These are phyloP conservation scores for Pulveroboletus sp. DNA, from an alignment of 768 basidiomycete genomes.

Conservation along the genomic window DNA sequence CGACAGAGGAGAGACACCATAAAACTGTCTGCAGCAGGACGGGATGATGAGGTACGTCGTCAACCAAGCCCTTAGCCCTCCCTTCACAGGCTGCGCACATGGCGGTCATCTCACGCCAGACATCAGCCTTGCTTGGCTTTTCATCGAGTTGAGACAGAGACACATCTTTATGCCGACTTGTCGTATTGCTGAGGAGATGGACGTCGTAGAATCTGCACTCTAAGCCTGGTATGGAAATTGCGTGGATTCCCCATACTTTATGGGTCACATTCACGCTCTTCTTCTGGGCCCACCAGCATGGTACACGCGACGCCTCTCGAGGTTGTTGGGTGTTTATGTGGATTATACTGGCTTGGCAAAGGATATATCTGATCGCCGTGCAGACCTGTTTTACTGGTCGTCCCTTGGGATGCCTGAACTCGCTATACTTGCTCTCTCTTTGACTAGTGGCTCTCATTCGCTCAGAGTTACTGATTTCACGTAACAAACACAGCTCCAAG, in stretches of 20 bases:
- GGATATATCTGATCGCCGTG: not conserved
- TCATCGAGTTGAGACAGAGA: not conserved
- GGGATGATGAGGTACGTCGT: conserved; percentile 13
- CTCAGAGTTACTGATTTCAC: conserved; percentile 4
- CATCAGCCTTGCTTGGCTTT: not conserved
- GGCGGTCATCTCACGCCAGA: not conserved
- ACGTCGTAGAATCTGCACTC: too few species aligned
- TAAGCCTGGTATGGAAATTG: not conserved
- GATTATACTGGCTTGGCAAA: not conserved
- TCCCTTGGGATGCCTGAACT: not conserved
- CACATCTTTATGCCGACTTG: not conserved
- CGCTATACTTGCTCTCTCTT: not conserved
- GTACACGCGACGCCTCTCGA: not conserved
- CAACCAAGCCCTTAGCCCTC: not conserved
- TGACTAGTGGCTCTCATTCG: not conserved
- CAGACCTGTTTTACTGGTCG: not conserved
- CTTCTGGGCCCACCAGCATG: not conserved
- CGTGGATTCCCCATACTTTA: not conserved
- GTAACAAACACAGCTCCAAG: conserved; percentile 1
- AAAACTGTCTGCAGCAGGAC: not conserved
- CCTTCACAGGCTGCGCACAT: not conserved
- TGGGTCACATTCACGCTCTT: not conserved
- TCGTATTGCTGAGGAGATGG: not conserved
- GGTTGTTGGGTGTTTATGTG: not conserved
- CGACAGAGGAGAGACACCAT: conserved; percentile 19